Evolutionary conservation across 192 early-diverging fungal genomes (phyloP).

Genomic region (Entomortierella lignicola): DNA sequence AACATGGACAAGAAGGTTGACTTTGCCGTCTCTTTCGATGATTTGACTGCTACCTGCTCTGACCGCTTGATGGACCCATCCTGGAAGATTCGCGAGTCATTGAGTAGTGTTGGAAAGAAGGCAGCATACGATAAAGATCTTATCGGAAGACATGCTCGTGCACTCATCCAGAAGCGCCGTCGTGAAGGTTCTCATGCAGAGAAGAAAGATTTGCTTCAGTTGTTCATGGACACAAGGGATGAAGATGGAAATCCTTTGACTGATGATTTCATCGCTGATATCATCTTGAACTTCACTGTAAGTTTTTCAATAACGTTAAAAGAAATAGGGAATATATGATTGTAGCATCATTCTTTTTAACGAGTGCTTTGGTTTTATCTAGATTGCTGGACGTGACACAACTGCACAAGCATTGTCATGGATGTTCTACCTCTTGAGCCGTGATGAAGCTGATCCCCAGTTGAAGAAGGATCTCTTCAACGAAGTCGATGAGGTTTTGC

Average conservation of each 20-base stretch:
- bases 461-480: slow-evolving; percentile 23
- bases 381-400: slow-evolving; percentile 61
- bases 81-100: slow-evolving; percentile 37
- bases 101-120: slow-evolving; percentile 30
- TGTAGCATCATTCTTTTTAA: neutral
- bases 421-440: slow-evolving; percentile 57
- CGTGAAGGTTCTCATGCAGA: neutral
- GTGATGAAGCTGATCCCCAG: slow-evolving; percentile 45
- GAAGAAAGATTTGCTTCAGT: slow-evolving; percentile 52
- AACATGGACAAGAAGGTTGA: slow-evolving; percentile 13
- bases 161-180: slow-evolving; percentile 39
- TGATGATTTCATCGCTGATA: slow-evolving; percentile 58
- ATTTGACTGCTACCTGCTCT: slow-evolving; percentile 37
- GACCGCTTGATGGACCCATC: slow-evolving; percentile 39
- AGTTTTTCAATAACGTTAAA: too few relatives aligned
- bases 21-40: slow-evolving; percentile 67
- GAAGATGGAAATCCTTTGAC: slow-evolving; percentile 52
- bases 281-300: slow-evolving; percentile 58
- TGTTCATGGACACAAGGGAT: slow-evolving; percentile 57
- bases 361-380: neutral
- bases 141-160: slow-evolving; percentile 22
- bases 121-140: slow-evolving; percentile 18
- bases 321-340: neutral
- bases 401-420: slow-evolving; percentile 67
- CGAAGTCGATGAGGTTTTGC: slow-evolving; percentile 45